Conservation (phyloP, 2,329 filamentous ascomycete genomes). For the Coniochaeta prunicola region DNA sequence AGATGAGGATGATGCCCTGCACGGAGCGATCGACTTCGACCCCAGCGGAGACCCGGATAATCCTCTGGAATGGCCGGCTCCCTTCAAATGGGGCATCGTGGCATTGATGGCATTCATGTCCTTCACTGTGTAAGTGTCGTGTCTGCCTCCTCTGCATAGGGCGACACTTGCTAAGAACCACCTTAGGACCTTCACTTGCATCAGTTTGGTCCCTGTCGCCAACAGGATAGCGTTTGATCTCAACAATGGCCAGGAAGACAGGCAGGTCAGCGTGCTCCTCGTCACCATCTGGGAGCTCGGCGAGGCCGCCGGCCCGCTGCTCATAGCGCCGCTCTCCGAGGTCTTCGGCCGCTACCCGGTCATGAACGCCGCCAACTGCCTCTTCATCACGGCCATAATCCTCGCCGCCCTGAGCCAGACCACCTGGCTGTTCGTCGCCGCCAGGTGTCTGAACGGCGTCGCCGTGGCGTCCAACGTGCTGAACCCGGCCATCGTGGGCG, state of each 20-base stretch:
- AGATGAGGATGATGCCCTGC: slow-evolving; percentile 13
- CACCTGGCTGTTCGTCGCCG: slow-evolving; percentile 39
- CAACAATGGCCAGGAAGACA: slow-evolving; percentile 27
- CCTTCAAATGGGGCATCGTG: slow-evolving; percentile 48
- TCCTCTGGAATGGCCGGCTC: slow-evolving; percentile 43
- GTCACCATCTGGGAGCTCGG: slow-evolving; percentile 67
- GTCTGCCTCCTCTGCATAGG: not conserved
- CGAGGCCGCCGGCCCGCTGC: slow-evolving; percentile 50
- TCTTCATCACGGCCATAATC: slow-evolving; percentile 42
- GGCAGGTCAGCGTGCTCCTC: slow-evolving; percentile 49
- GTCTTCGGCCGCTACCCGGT: slow-evolving; percentile 48
- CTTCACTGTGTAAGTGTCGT: slow-evolving; percentile 43
- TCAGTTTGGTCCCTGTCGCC: slow-evolving; percentile 47
- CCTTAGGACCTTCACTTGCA: slow-evolving; percentile 49
- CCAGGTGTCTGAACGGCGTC: slow-evolving; percentile 52
- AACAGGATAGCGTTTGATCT: slow-evolving; percentile 41
- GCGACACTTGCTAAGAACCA: not conserved
- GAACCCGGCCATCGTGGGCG: slow-evolving; percentile 56
- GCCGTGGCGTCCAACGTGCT: slow-evolving; percentile 59
- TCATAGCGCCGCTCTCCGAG: slow-evolving; percentile 58
- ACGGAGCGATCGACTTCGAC: slow-evolving; percentile 31
- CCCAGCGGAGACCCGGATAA: slow-evolving; percentile 39
- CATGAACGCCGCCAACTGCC: slow-evolving; percentile 43
- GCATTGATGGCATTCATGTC: slow-evolving; percentile 43
- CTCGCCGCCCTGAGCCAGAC: slow-evolving; percentile 37